Base-by-base conservation (phyloP, 108 stramenopile genomes). In the Cylindrotheca closterium region DNA sequence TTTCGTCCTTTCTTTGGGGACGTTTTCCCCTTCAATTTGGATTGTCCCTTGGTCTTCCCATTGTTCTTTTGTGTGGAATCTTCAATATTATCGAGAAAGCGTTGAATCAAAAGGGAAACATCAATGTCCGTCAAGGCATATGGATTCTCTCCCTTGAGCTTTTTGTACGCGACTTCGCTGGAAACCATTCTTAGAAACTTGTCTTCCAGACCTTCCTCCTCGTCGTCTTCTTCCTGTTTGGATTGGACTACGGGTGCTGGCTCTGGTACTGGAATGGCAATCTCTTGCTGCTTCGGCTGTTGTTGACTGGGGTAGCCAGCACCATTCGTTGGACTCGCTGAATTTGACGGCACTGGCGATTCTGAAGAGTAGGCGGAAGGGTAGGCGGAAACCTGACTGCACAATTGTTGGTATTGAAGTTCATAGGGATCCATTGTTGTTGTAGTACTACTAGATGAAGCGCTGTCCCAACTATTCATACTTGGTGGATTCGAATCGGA, bases 81-180 rank as follows among this genome's bases (percentile, higher is more conserved):
- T 67, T 85, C 84, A 22, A 80, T 46, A 12, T 78, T 82, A 42
- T 85, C 84, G 21, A 70, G 63, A 0, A 76, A 63, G 26, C 83
- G 69, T 46, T 71, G 60, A 3, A 78, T 30, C n/a, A 82, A 21
- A 10, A 68, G 34, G 45, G 30, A 22, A 19, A 70, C 28, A 17
- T 65, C 63, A 23, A 79, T 57, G 18, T 49, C 62, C 33, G 61
- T 42, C 17, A 47, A 7, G 34, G 63, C 34, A 30, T 58, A 55
- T 0, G 59, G 59, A 55, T 47, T 60, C 29, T 57, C 31, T 25
- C 34, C 18, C 65, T 60, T 30, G 31, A 66, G 33, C 51, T 70
- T 67, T 47, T 61, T 68, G 1, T 67, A 31, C 0, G 42, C 50
- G 17, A 78, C 46, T 52, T 78, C 77, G 30, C 60, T 72, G 5